phyloP scores from a whole-genome alignment of 1,284 basidiomycete species.

The Ganoderma lucidum region DNA sequence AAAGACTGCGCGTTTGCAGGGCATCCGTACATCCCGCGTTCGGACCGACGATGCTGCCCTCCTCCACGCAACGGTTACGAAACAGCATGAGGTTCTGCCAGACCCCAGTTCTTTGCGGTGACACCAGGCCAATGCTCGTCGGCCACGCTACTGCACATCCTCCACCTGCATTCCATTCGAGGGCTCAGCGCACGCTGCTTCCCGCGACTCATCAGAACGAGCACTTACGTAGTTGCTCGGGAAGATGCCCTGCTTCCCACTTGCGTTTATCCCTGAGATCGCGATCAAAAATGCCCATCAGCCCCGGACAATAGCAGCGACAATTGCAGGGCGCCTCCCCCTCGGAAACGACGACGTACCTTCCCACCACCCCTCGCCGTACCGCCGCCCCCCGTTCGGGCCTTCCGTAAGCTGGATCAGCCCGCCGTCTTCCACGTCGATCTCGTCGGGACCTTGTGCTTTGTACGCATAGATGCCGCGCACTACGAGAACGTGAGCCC shows the following conservation, averaged over 20 bases:
- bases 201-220: slow-evolving; percentile 17
- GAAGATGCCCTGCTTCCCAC: slow-evolving; percentile 78
- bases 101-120: not conserved
- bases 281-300: slow-evolving; percentile 22
- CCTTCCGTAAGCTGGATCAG: slow-evolving; percentile 70
- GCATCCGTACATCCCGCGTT: slow-evolving; percentile 5
- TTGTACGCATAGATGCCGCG: slow-evolving; percentile 75
- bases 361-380: slow-evolving; percentile 86
- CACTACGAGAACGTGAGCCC: slow-evolving; percentile 51
- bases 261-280: slow-evolving; percentile 61
- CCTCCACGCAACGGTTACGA: slow-evolving; percentile 10
- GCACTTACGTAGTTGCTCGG: slow-evolving; percentile 83
- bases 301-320: slow-evolving; percentile 9
- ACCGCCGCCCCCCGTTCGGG: slow-evolving; percentile 64
- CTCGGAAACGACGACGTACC: slow-evolving; percentile 49
- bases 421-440: slow-evolving; percentile 69
- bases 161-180: slow-evolving; percentile 25
- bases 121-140: not conserved
- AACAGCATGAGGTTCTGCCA: not conserved
- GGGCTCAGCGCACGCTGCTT: slow-evolving; percentile 4
- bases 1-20: slow-evolving; percentile 24
- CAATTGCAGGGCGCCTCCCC: not conserved
- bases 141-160: slow-evolving; percentile 13
- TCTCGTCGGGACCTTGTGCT: slow-evolving; percentile 73
- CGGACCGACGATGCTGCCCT: slow-evolving; percentile 17